A percentile compares a stretch with the other conserved stretches of the same genome.
These are phyloP conservation scores for Tephrocybe sp. DNA, from an alignment of 768 basidiomycete genomes.

Conservation along the genomic window DNA sequence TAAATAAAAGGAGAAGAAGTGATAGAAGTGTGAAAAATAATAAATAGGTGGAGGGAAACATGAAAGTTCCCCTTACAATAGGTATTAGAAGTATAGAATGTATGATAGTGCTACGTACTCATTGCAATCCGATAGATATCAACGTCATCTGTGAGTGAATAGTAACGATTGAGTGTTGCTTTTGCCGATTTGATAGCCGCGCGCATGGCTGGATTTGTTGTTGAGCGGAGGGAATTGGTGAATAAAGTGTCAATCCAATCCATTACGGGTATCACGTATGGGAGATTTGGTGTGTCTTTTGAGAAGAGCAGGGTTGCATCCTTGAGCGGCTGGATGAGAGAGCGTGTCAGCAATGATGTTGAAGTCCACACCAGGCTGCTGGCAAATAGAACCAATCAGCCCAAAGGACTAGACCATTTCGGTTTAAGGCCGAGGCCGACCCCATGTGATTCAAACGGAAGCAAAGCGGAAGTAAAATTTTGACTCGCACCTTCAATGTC, in stretches of 20 bases:
- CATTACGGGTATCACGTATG: constrained; percentile 34
- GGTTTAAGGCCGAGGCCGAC: too few relatives aligned
- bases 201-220: constrained; percentile 18
- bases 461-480: background rate
- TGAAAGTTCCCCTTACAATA: too few relatives aligned
- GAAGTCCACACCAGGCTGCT: too few relatives aligned
- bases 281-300: constrained; percentile 20
- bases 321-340: constrained; percentile 25
- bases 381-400: too few relatives aligned
- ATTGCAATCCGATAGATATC: constrained; percentile 35
- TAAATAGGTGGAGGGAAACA: too few relatives aligned
- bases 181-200: constrained; percentile 23
- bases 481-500: constrained; percentile 22
- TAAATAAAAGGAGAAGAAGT: too few relatives aligned
- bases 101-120: too few relatives aligned
- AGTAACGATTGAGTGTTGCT: constrained; percentile 26
- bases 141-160: constrained; percentile 27
- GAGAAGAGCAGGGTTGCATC: constrained; percentile 32
- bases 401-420: too few relatives aligned
- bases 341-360: background rate
- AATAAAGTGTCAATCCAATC: constrained; percentile 11
- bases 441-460: too few relatives aligned
- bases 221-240: background rate
- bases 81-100: too few relatives aligned
- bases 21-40: too few relatives aligned